Conservation (phyloP, 2,329 filamentous ascomycete genomes). For the Cercospora sesami region DNA sequence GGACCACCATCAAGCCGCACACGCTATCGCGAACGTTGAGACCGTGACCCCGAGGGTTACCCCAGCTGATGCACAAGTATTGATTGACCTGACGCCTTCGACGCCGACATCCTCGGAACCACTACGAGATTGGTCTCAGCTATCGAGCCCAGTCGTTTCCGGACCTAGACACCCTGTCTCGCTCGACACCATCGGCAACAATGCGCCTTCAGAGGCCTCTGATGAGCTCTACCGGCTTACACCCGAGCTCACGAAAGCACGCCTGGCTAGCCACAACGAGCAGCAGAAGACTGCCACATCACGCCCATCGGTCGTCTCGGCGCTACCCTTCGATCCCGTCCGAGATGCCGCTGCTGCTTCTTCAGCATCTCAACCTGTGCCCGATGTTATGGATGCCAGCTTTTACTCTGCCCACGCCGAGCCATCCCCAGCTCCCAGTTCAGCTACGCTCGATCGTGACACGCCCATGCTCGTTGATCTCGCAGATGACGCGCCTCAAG, state of each 20-base stretch:
- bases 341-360: conserved; percentile 34
- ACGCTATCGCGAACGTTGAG: conserved; percentile 25
- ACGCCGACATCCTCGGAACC: conserved; percentile 24
- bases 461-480: conserved; percentile 29
- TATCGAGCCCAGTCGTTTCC: conserved; percentile 24
- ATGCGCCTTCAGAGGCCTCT: conserved; percentile 22
- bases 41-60: conserved; percentile 21
- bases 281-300: conserved; percentile 15
- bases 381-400: conserved; percentile 29
- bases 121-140: conserved; percentile 23
- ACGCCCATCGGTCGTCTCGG: conserved; percentile 10
- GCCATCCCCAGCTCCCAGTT: conserved; percentile 24
- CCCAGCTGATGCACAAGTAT: conserved; percentile 21
- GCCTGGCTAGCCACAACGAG: conserved; percentile 32
- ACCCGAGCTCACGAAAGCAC: conserved; percentile 37
- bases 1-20: conserved; percentile 32
- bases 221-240: conserved; percentile 39
- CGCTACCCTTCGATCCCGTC: conserved; percentile 35
- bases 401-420: conserved; percentile 37
- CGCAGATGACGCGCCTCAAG: conserved; percentile 20
- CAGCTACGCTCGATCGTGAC: conserved; percentile 19
- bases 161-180: conserved; percentile 16
- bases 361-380: conserved; percentile 15
- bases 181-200: background rate
- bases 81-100: conserved; percentile 34